Evolutionary conservation across 768 basidiomycete genomes (phyloP), one percentile per base, ranked within the genome.

Genomic region (Dacryopinax primogenitus): DNA sequence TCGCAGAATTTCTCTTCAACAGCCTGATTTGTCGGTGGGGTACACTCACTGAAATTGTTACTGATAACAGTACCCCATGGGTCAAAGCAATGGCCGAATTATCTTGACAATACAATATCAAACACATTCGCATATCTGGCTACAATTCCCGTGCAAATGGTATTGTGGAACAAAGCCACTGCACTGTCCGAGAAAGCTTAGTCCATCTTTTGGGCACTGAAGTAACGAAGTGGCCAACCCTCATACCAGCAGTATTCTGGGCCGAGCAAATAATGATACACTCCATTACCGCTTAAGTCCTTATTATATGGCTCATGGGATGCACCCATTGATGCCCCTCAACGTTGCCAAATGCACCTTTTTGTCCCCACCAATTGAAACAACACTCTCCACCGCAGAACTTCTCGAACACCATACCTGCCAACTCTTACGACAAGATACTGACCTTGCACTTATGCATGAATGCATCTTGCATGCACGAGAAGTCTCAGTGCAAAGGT

Each of bases 401-500:
- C n/a, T n/a, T n/a, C n/a, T n/a, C n/a, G n/a, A n/a, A n/a, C n/a
- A n/a, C n/a, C n/a, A n/a, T n/a, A n/a, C n/a, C n/a, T n/a, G n/a
- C n/a, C 74, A 76, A 61, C 68, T 77, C 0, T 62, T 74, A 58
- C 72, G 70, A 23, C 67, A 66, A 3, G 64, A 68, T 1, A 67
- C 67, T 12, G 72, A 77, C 63, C 45, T 76, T 0, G 32, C 62
- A 6, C 2, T 30, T 1, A 72, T 73, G 0, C 45, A 71, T 1
- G 64, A 70, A 11, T 26, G 33, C 0, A 51, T 74, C 1, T 44
- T 69, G 16, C 47, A 71, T 26, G 21, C 63, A 11, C 67, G 74
- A 0, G 66, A 73, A 23, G 63, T 63, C 1, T 69, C 71, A 1
- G 70, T 67, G 26, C 51, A 67, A 15, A 68, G 76, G 32, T 74